Base-by-base conservation (phyloP, 176 grass and related monocot species). In the Oryza officinalis region DNA sequence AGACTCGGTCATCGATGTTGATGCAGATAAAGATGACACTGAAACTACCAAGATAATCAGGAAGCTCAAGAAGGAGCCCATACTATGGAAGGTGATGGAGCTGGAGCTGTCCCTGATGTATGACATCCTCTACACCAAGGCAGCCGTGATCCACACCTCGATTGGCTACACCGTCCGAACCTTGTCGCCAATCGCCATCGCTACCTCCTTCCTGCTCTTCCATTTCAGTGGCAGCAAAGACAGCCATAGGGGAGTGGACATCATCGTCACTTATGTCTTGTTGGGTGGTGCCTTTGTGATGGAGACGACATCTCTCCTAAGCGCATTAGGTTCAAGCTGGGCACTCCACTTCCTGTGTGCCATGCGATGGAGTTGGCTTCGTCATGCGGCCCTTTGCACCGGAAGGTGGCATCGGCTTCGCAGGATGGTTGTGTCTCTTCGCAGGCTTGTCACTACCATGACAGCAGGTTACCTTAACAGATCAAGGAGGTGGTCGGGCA, bases 121-220 rank as follows among this genome's bases (percentile, higher is more conserved):
- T 32, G 85, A 87, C 22, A 71, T 92, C 5, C 79, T 88, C 2
- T 85, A 92, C 83, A 88, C 90, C 32, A 92, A 92, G 65, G 75
- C 82, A 2, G 27, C 43, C 0, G 77, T 82, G 1, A 43, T 83
- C 15, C 72, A 88, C 38, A 82, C 61, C 35, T 17, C 50, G 26
- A 11, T 22, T 0, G 90, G 90, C 13, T 70, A 40, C n/a, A 57
- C 46, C 20, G 22, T 92, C 7, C 82, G 82, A 10, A 27, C 41
- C 35, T 5, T 52, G 67, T 45, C 82, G 10, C 72, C 85, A 3
- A 33, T 15, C 14, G 14, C 46, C 12, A 49, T 49, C 0, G 46
- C 46, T 14, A 15, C 14, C 3, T 49, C 46, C 2, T 78, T 78
- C 7, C 6, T 78, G 8, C 4, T 78, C 4, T 78, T 80, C 10